Base-by-base conservation (phyloP, 2,329 filamentous ascomycete species). In the Ascochyta fabae region DNA sequence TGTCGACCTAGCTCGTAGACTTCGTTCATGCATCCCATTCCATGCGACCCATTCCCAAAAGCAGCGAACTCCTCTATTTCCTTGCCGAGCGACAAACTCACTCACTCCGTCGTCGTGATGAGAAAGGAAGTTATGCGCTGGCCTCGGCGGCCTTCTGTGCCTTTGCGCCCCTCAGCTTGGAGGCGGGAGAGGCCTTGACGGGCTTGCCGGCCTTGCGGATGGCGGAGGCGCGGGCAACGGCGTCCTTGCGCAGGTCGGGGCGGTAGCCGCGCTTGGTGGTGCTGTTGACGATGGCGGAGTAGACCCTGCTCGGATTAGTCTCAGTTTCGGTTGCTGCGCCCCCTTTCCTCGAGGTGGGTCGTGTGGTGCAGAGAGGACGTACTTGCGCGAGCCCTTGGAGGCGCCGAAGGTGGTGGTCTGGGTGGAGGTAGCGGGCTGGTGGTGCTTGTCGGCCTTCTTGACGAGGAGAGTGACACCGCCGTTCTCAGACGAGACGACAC, bases 231-330 rank as follows among this genome's bases (percentile, higher is more conserved):
- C 95, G 91, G 80, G 92, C 83, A 74, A 98, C 88, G 71, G 94
- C 93, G 73, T 80, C 79, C 60, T 75, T 71, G 67, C 80, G 77
- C 61, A 83, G 75, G 70, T 83, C 80, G 40, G 76, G 64, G 60
- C 80, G 91, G 89, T 98, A 99, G 76, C 88, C 86, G 77, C 85
- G 85, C 87, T 92, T 92, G 79, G 92, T 89, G 71, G 88, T 87
- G 78, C 84, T 83, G 83, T 86, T 89, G 81, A 92, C 92, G 77
- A 98, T 87, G 72, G 85, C 85, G 83, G 90, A 91, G 88, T 93
- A 98, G 82, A 90, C 89, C 86, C 92, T 71, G 40, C 33, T 31
- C 29, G 29, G 12, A 31, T 31, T 31, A 31, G 29, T 15, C 12
- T 1, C 12, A 15, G 13, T 31, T 19, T 19, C 19, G 19, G 29